A percentile compares a stretch with the other conserved stretches of the same genome.
These are phyloP conservation scores for Pleurozium schreberi DNA, from an alignment of 225 moss, liverwort and hornwort species.

Conservation along the genomic window DNA sequence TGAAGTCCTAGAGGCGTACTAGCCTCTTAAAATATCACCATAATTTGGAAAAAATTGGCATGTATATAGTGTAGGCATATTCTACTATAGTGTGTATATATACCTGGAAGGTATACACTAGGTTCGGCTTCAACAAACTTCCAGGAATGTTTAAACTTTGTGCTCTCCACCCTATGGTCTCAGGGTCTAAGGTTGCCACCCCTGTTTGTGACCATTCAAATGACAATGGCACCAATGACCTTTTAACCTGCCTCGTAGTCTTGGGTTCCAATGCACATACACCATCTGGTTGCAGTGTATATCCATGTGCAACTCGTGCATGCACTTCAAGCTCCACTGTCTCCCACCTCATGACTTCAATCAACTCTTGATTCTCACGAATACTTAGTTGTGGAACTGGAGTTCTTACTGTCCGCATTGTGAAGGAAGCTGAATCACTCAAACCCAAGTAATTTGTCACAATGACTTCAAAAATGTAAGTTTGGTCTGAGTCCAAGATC, in stretches of 20 bases:
- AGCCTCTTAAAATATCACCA: neutral
- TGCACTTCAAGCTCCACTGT: constrained; percentile 23
- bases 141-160: constrained; percentile 32
- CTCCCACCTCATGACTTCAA: constrained; percentile 29
- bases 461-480: constrained; percentile 36
- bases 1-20: rapidly evolving
- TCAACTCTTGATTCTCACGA: neutral
- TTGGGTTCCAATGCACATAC: neutral
- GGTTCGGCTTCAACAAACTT: neutral
- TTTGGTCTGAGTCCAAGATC: constrained; percentile 22
- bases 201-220: constrained; percentile 37
- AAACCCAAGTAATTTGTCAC: constrained; percentile 34
- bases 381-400: constrained; percentile 21
- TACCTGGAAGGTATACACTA: constrained; percentile 25
- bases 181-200: neutral
- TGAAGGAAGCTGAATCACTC: neutral
- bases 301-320: neutral
- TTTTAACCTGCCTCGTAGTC: neutral
- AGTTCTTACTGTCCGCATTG: neutral
- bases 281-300: constrained; percentile 2
- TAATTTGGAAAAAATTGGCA: neutral
- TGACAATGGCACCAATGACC: neutral
- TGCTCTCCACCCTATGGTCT: constrained; percentile 3
- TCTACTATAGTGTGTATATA: no score
- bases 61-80: neutral